phyloP scores from a whole-genome alignment of 140 eudicot species.

The Cichorium intybus region DNA sequence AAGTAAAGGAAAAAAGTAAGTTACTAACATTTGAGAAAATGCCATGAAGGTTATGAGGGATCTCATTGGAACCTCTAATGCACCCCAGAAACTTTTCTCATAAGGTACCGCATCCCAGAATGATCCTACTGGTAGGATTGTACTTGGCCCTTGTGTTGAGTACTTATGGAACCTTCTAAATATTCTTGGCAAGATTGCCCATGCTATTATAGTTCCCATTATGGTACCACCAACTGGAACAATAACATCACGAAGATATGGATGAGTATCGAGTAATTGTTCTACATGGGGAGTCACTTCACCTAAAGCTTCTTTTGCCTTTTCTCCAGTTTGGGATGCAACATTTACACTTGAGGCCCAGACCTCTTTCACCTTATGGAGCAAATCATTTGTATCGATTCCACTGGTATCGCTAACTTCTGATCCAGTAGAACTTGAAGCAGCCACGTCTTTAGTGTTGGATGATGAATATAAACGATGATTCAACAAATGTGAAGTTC shows the following conservation, averaged over 20 bases:
- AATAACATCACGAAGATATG: slow-evolving; percentile 86
- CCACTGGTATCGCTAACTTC: slow-evolving; percentile 35
- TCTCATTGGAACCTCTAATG: slow-evolving; percentile 82
- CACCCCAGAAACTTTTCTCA: slow-evolving; percentile 95
- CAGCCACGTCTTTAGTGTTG: slow-evolving; percentile 34
- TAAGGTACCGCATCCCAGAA: slow-evolving; percentile 80
- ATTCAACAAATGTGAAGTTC: slow-evolving; percentile 33
- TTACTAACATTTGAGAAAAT: slow-evolving; percentile 76
- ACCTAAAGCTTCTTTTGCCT: slow-evolving; percentile 63
- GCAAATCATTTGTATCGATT: slow-evolving; percentile 63
- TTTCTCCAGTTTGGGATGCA: slow-evolving; percentile 54
- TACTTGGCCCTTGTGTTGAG: slow-evolving; percentile 70
- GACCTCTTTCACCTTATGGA: slow-evolving; percentile 55
- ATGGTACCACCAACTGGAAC: slow-evolving; percentile 81
- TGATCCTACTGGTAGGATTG: slow-evolving; percentile 51
- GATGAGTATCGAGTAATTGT: slow-evolving; percentile 61
- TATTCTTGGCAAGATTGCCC: slow-evolving; percentile 80
- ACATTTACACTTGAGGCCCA: slow-evolving; percentile 71
- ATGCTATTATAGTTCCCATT: slow-evolving; percentile 61
- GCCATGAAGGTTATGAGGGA: slow-evolving; percentile 84
- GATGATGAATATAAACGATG: slow-evolving; percentile 44
- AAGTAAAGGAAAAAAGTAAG: not conserved
- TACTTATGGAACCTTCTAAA: slow-evolving; percentile 75
- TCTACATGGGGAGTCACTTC: slow-evolving; percentile 70
- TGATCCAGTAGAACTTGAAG: slow-evolving; percentile 36